These are phyloP conservation scores for Nadsonia fulvescens DNA, from an alignment of 805 yeast species.

Conservation along the genomic window DNA sequence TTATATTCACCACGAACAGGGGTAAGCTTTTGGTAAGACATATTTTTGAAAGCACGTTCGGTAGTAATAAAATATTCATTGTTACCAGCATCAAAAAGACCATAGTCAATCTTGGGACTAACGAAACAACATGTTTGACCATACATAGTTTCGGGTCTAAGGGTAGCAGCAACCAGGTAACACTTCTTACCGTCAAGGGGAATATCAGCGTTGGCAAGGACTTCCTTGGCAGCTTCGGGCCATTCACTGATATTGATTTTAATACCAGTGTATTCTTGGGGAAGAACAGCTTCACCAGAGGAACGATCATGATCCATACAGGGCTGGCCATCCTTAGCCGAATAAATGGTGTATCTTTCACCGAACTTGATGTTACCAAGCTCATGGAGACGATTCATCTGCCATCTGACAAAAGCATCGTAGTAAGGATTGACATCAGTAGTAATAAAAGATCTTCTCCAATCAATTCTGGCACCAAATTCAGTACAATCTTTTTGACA, in stretches of 20 bases:
- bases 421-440: constrained; percentile 92
- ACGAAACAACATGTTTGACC: constrained; percentile 98
- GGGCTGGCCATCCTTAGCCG: constrained; percentile 96
- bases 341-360: constrained; percentile 91
- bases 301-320: constrained; percentile 98
- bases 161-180: constrained; percentile 84
- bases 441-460: constrained; percentile 93
- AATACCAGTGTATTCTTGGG: constrained; percentile 90
- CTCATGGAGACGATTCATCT: constrained; percentile 72
- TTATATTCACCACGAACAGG: constrained; percentile 69
- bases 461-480: constrained; percentile 88
- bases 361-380: constrained; percentile 91
- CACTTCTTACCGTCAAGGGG: constrained; percentile 40
- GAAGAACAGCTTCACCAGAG: constrained; percentile 91
- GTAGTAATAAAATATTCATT: constrained; percentile 68
- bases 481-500: constrained; percentile 61
- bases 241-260: constrained; percentile 60
- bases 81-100: constrained; percentile 72
- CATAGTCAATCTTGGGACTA: constrained; percentile 84
- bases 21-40: constrained; percentile 86
- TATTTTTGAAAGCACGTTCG: constrained; percentile 90
- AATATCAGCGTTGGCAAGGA: constrained; percentile 24
- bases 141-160: constrained; percentile 97
- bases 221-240: constrained; percentile 34
- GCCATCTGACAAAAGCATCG: constrained; percentile 93